Conservation (phyloP, 306 rosid species). For the Crataegus laevigata region DNA sequence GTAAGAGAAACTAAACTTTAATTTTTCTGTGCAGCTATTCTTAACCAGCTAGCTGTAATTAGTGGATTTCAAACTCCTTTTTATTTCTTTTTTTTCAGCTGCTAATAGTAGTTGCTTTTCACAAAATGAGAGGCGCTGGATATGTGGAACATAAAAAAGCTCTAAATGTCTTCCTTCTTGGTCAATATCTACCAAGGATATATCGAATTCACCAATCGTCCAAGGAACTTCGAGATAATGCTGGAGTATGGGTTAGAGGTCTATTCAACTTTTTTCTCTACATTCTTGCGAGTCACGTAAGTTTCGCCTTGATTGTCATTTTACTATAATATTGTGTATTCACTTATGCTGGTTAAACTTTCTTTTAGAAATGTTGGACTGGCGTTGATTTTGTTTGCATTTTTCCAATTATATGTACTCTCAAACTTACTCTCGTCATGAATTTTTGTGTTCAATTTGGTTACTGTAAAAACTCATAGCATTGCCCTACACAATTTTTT, state of each 20-base stretch:
- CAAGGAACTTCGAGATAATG: too few relatives aligned
- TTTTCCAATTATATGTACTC: too few relatives aligned
- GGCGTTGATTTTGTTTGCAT: too few relatives aligned
- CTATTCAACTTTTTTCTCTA: constrained; percentile 24
- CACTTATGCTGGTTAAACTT: too few relatives aligned
- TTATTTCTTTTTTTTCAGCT: constrained; percentile 1
- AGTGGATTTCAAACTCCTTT: neutral
- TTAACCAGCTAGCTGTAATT: too few relatives aligned
- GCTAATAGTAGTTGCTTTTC: neutral
- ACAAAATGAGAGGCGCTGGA: constrained; percentile 11
- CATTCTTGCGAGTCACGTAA: constrained; percentile 25
- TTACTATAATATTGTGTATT: neutral
- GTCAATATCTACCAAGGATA: constrained; percentile 27
- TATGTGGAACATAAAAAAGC: constrained; percentile 11
- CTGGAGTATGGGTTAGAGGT: constrained; percentile 14
- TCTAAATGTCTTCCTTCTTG: constrained; percentile 16
- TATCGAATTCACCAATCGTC: constrained; percentile 1
- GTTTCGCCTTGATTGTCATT: neutral
- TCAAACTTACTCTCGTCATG: too few relatives aligned
- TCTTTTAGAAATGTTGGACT: too few relatives aligned
- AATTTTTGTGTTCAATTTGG: too few relatives aligned
- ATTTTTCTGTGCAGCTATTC: too few relatives aligned
- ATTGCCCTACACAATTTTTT: too few relatives aligned
- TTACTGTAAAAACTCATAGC: too few relatives aligned
- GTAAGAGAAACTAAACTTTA: neutral